These are phyloP conservation scores for Schoenoplectus triqueter DNA, from an alignment of 202 grass and related monocot species.

Conservation along the genomic window DNA sequence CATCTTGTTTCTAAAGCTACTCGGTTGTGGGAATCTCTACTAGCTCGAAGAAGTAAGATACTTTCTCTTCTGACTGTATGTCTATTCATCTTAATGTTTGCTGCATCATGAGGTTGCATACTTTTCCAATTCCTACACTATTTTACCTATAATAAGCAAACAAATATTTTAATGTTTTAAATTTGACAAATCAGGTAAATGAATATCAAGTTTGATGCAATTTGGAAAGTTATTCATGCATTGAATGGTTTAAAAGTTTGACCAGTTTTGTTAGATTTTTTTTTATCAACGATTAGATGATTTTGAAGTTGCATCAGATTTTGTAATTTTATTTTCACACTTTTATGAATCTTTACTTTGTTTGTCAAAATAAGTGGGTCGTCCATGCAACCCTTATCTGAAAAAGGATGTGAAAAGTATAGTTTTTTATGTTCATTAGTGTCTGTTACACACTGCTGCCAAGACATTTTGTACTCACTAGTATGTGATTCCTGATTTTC, in stretches of 20 bases:
- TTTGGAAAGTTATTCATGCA: not conserved
- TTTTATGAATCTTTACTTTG: constrained; percentile 1
- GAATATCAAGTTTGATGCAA: not conserved
- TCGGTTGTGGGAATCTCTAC: constrained; percentile 95
- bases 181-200: not conserved
- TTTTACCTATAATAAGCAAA: not conserved
- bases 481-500: constrained; percentile 14
- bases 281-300: not conserved
- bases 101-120: not conserved
- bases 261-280: not conserved
- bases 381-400: not conserved
- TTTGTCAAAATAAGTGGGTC: not conserved
- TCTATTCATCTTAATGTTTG: constrained; percentile 30
- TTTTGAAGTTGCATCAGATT: not conserved
- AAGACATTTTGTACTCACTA: not conserved
- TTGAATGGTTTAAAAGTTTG: constrained; percentile 14
- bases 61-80: not conserved
- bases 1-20: constrained; percentile 91
- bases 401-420: constrained; percentile 7
- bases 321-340: not conserved
- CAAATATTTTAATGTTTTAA: too few species aligned
- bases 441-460: not conserved
- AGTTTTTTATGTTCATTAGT: not conserved
- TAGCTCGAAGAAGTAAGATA: constrained; percentile 83
- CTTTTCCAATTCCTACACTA: not conserved